These are phyloP conservation scores for Cercospora sp. DNA, from an alignment of 2,329 filamentous ascomycete species.

Conservation along the genomic window DNA sequence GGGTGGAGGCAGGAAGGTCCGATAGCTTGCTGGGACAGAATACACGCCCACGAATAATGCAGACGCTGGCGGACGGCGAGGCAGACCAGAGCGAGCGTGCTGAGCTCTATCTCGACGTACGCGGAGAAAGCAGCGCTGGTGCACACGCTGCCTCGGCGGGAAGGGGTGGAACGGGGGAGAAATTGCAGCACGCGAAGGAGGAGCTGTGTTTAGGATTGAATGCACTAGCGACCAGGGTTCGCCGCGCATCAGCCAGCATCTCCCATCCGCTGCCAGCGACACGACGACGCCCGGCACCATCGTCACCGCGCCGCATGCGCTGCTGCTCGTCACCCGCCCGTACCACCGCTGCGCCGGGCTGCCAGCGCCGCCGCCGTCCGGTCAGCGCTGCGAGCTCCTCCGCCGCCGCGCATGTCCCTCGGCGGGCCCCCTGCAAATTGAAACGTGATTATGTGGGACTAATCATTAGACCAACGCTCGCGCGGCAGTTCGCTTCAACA, in stretches of 20 bases:
- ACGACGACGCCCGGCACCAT: background rate
- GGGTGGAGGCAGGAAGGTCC: slow-evolving; percentile 5
- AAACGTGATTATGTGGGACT: slow-evolving; percentile 12
- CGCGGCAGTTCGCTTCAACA: slow-evolving; percentile 7
- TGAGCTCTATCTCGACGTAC: slow-evolving; percentile 2
- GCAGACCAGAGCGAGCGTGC: slow-evolving; percentile 9
- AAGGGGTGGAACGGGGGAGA: slow-evolving; percentile 8
- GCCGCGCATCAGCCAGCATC: slow-evolving; percentile 1
- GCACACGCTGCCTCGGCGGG: slow-evolving; percentile 6
- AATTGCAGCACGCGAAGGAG: slow-evolving; percentile 10
- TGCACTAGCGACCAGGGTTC: slow-evolving; percentile 6
- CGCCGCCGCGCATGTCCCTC: background rate
- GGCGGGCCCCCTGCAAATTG: slow-evolving; percentile 8
- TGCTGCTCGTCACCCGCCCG: background rate
- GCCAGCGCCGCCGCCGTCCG: background rate
- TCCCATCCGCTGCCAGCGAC: background rate
- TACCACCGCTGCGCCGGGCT: background rate
- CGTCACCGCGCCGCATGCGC: background rate
- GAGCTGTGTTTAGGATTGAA: slow-evolving; percentile 9
- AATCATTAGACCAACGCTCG: slow-evolving; percentile 10
- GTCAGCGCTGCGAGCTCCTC: background rate
- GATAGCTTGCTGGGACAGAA: slow-evolving; percentile 1
- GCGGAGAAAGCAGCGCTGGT: slow-evolving; percentile 5
- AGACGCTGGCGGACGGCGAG: slow-evolving; percentile 3
- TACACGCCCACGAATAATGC: slow-evolving; percentile 2